Conservation (phyloP, 768 basidiomycete genomes). For the Lepiota brunneoincarnata region DNA sequence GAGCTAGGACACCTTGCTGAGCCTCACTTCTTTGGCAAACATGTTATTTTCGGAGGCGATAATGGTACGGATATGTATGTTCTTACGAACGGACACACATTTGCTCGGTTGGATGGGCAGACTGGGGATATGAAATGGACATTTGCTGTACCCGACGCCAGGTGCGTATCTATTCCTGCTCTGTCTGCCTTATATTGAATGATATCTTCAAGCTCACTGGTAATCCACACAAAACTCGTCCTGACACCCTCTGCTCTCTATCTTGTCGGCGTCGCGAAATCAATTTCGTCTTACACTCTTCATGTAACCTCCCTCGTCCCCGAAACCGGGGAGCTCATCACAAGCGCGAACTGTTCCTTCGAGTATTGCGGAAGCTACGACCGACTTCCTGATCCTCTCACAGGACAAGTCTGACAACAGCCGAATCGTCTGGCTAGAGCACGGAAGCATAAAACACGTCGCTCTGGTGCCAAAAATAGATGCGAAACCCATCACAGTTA, state of each 20-base stretch:
- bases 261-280: slow-evolving; percentile 50
- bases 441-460: slow-evolving; percentile 46
- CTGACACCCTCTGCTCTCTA: slow-evolving; percentile 54
- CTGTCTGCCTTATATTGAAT: slow-evolving; percentile 2
- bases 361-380: slow-evolving; percentile 30
- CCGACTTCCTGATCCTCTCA: slow-evolving; percentile 28
- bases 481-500: slow-evolving; percentile 40
- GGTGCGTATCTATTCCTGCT: slow-evolving; percentile 39
- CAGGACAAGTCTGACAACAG: slow-evolving; percentile 24
- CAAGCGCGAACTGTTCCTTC: slow-evolving; percentile 55
- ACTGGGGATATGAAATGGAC: slow-evolving; percentile 64
- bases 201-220: slow-evolving; percentile 46
- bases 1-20: slow-evolving; percentile 43
- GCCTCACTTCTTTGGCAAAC: slow-evolving; percentile 53
- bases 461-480: slow-evolving; percentile 50
- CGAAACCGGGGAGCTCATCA: slow-evolving; percentile 47
- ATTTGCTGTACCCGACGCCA: slow-evolving; percentile 50
- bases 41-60: slow-evolving; percentile 34
- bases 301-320: slow-evolving; percentile 63
- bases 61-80: slow-evolving; percentile 39
- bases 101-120: slow-evolving; percentile 46
- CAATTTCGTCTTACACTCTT: slow-evolving; percentile 55
- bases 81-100: slow-evolving; percentile 58
- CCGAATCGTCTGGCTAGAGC: slow-evolving; percentile 50
- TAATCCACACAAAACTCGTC: slow-evolving; percentile 62